Evolutionary conservation across 768 basidiomycete species (phyloP).

Genomic region (Termitomyces sp.): DNA sequence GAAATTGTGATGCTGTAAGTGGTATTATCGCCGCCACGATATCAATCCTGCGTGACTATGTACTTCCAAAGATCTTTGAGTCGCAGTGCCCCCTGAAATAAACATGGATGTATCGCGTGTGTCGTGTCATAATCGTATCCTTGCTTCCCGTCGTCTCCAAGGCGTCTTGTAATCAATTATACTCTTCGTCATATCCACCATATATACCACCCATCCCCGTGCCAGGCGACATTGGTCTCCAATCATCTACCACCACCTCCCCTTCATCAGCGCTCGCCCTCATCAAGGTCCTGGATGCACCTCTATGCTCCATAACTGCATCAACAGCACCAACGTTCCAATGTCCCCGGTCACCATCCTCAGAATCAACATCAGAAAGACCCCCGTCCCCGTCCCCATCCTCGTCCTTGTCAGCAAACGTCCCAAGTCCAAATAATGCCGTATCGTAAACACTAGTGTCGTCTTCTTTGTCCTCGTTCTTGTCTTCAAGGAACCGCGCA

Average conservation of each 20-base stretch:
- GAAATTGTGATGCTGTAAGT: not conserved
- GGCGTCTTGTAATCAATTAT: slow-evolving; percentile 26
- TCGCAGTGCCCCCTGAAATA: too few relatives aligned
- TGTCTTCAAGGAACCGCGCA: slow-evolving; percentile 41
- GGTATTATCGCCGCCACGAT: not conserved
- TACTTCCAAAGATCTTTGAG: not conserved
- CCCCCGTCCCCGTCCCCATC: slow-evolving; percentile 3
- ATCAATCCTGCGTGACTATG: not conserved
- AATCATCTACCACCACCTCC: slow-evolving; percentile 15
- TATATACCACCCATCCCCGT: not conserved
- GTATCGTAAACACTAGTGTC: slow-evolving; percentile 4
- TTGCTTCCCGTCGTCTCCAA: not conserved
- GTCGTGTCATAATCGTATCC: not conserved
- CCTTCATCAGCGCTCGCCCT: not conserved
- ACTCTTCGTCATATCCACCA: slow-evolving; percentile 34
- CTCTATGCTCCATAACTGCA: not conserved
- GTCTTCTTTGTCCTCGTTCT: slow-evolving; percentile 10
- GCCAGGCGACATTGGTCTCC: slow-evolving; percentile 22
- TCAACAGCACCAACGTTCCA: not conserved
- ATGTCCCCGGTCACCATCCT: slow-evolving; percentile 4
- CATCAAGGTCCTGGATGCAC: not conserved
- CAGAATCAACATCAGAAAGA: slow-evolving; percentile 11
- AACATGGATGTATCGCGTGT: not conserved
- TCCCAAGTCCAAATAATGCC: slow-evolving; percentile 12
- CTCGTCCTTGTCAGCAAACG: slow-evolving; percentile 11